A percentile compares a stretch with the other conserved stretches of the same genome.
Evolutionary conservation across 306 rosid species (phyloP).

Genomic region (Acmispon strigosus): DNA sequence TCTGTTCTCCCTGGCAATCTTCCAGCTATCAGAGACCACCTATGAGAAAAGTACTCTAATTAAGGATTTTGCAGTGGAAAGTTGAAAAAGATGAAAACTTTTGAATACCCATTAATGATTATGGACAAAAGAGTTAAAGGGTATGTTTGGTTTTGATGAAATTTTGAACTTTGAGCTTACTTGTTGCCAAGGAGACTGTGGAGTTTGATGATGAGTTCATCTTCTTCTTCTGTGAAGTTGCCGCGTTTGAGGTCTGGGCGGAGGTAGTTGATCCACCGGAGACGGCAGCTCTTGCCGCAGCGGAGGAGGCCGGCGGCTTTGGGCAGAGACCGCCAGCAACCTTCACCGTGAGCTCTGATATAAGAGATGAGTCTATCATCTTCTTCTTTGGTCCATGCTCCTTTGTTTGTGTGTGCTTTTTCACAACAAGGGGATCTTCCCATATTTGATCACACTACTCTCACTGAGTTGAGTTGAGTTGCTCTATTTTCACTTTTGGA

Average conservation of each 20-base stretch:
- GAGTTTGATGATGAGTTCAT: conserved; percentile 96
- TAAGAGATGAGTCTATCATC: conserved; percentile 88
- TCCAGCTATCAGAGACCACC: conserved; percentile 96
- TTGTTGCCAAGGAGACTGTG: conserved; percentile 97
- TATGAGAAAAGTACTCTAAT: not conserved
- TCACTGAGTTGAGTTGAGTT: too few relatives aligned
- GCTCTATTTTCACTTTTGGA: too few relatives aligned
- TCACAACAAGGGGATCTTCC: conserved; percentile 99
- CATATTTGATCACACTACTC: conserved; percentile 19
- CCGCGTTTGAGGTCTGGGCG: conserved; percentile 98
- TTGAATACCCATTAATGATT: too few relatives aligned
- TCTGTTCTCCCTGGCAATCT: conserved; percentile 94
- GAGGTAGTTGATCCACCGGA: conserved; percentile 97
- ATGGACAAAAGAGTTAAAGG: not conserved
- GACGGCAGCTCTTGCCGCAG: conserved; percentile 94
- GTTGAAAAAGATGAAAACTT: too few relatives aligned
- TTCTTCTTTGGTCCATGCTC: conserved; percentile 99
- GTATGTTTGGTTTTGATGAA: not conserved
- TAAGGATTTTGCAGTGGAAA: too few relatives aligned
- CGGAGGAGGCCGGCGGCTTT: conserved; percentile 98
- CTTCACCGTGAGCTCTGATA: conserved; percentile 92
- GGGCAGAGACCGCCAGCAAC: conserved; percentile 97
- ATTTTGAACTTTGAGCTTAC: conserved; percentile 25
- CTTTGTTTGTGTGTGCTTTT: conserved; percentile 98
- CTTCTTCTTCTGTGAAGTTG: conserved; percentile 90